Evolutionary conservation across 2,329 filamentous ascomycete species (phyloP).

Genomic region (Leptographium wingfieldii): DNA sequence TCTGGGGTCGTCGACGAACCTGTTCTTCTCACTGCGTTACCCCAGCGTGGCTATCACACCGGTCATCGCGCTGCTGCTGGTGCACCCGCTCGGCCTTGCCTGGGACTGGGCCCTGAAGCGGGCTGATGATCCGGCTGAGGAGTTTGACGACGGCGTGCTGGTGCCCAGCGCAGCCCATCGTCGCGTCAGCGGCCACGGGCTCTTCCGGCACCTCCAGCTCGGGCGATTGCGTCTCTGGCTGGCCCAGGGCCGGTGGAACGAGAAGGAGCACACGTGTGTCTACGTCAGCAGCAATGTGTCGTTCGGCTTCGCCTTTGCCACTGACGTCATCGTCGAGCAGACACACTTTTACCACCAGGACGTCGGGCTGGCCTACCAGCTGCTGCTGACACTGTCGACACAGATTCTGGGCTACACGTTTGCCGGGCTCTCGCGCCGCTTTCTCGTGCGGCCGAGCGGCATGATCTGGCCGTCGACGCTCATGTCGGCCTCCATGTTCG

Average conservation of each 20-base stretch:
- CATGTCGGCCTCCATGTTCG: conserved; percentile 83
- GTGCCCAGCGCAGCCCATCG: conserved; percentile 11
- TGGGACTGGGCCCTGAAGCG: conserved; percentile 68
- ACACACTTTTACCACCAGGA: conserved; percentile 81
- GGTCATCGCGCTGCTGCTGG: conserved; percentile 73
- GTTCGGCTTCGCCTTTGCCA: conserved; percentile 81
- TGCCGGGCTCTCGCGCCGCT: conserved; percentile 67
- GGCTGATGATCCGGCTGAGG: conserved; percentile 35
- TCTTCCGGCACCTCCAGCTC: not conserved
- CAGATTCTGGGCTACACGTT: conserved; percentile 81
- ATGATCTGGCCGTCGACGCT: conserved; percentile 90
- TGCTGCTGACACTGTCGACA: conserved; percentile 73
- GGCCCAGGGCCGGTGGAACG: conserved; percentile 71
- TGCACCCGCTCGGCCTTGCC: conserved; percentile 68
- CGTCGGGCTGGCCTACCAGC: conserved; percentile 61
- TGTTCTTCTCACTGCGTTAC: conserved; percentile 84
- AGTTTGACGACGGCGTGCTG: conserved; percentile 31
- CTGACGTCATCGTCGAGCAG: conserved; percentile 83
- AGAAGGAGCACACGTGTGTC: conserved; percentile 79
- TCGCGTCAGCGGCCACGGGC: conserved; percentile 5
- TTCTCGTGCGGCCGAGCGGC: conserved; percentile 70
- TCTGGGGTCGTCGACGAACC: conserved; percentile 69
- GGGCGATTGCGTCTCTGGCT: conserved; percentile 55
- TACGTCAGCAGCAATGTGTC: conserved; percentile 86
- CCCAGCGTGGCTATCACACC: conserved; percentile 82